These are phyloP conservation scores for Dryas drummondii DNA, from an alignment of 306 rosid genomes.

Conservation along the genomic window DNA sequence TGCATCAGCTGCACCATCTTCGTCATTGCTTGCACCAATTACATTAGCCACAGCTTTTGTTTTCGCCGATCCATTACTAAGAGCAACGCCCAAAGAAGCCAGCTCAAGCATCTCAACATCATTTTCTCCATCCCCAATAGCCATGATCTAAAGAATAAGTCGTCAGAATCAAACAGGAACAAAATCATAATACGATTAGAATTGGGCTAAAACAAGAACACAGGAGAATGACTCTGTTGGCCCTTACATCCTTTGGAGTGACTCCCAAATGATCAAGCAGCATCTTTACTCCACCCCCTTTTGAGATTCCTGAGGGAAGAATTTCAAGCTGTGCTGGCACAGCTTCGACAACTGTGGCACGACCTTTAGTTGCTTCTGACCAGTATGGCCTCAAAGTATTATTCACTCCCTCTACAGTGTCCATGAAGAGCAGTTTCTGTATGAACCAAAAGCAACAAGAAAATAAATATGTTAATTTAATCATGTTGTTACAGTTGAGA, in stretches of 20 bases:
- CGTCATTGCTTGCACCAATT: constrained; percentile 84
- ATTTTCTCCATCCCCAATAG: constrained; percentile 96
- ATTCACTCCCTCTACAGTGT: constrained; percentile 60
- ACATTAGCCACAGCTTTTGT: constrained; percentile 77
- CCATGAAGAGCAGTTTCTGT: constrained; percentile 83
- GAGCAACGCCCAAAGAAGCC: constrained; percentile 85
- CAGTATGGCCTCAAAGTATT: constrained; percentile 75
- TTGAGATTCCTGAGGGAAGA: constrained; percentile 82
- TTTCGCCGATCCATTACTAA: constrained; percentile 80
- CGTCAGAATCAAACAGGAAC: constrained; percentile 9
- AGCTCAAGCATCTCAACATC: constrained; percentile 89
- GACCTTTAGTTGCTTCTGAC: constrained; percentile 64
- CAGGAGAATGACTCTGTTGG: constrained; percentile 3
- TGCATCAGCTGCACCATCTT: constrained; percentile 92
- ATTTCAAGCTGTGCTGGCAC: constrained; percentile 81
- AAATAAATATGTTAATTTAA: not conserved
- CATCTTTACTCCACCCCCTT: constrained; percentile 77
- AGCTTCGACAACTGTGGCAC: constrained; percentile 81
- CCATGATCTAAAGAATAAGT: constrained; percentile 68
- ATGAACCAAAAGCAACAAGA: constrained; percentile 11
- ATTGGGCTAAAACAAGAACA: not conserved
- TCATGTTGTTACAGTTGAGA: not conserved
- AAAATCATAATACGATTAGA: not conserved
- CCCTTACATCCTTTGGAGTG: constrained; percentile 65
- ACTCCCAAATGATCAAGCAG: constrained; percentile 87